Conservation (phyloP, 2,329 filamentous ascomycete genomes). For the Ambrosiella cleistominuta region DNA sequence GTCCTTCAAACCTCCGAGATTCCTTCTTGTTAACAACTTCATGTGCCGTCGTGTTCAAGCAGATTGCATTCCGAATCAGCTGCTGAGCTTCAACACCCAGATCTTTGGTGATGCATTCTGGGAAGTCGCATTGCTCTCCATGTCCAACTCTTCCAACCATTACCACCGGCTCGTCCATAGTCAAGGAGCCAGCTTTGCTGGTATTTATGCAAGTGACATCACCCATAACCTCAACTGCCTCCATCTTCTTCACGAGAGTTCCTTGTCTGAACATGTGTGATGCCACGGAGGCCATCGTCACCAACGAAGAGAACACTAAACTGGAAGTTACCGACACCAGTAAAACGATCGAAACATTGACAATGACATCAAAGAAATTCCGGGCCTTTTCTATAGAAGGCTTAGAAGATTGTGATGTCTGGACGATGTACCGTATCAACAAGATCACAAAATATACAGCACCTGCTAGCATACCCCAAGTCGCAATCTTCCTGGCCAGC, state of each 20-base stretch:
- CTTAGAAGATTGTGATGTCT: constrained; percentile 15
- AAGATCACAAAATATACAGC: constrained; percentile 26
- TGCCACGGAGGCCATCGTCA: constrained; percentile 44
- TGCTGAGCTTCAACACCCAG: constrained; percentile 21
- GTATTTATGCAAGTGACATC: constrained; percentile 47
- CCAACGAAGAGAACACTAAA: constrained; percentile 40
- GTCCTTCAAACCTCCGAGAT: constrained; percentile 29
- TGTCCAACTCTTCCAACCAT: constrained; percentile 37
- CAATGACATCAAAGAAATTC: constrained; percentile 27
- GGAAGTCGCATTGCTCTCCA: constrained; percentile 22
- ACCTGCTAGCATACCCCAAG: constrained; percentile 25
- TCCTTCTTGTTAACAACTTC: constrained; percentile 25
- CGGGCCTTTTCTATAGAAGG: constrained; percentile 33
- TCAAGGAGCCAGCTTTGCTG: constrained; percentile 49
- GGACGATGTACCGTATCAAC: constrained; percentile 24
- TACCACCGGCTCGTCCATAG: constrained; percentile 45
- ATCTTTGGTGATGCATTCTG: constrained; percentile 16
- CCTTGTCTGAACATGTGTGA: constrained; percentile 47
- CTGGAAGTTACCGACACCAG: constrained; percentile 45
- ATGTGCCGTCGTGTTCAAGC: constrained; percentile 36
- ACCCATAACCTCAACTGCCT: constrained; percentile 46
- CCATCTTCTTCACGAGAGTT: constrained; percentile 40
- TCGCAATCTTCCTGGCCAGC: constrained; percentile 55
- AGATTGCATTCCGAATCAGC: constrained; percentile 24
- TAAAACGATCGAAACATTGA: constrained; percentile 34